These are phyloP conservation scores for Solanum bukasovii DNA, from an alignment of 257 asterid genomes.

Conservation along the genomic window DNA sequence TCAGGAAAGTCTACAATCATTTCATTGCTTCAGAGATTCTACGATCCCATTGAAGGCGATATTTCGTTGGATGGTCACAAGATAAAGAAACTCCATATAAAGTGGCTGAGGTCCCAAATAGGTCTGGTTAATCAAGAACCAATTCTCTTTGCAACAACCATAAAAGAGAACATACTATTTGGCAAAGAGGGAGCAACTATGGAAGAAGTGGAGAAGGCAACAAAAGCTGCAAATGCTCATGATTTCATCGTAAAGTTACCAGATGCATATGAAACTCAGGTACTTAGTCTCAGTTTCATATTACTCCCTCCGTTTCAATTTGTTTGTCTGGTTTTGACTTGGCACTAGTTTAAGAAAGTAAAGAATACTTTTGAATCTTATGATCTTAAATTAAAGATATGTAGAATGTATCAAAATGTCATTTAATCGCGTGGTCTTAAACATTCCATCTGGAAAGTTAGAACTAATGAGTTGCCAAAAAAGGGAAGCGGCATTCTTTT, in stretches of 20 bases:
- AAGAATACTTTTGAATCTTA: not conserved
- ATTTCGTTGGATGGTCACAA: conserved; percentile 59
- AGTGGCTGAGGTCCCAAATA: conserved; percentile 73
- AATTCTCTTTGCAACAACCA: conserved; percentile 70
- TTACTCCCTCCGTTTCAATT: not conserved
- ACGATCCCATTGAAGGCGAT: conserved; percentile 70
- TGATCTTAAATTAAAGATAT: no score
- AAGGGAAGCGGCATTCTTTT: not conserved
- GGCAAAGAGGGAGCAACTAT: conserved; percentile 65
- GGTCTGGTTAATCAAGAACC: conserved; percentile 86
- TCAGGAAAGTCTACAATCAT: conserved; percentile 70
- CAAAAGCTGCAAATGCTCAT: conserved; percentile 70
- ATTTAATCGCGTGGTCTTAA: not conserved
- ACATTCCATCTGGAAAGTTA: not conserved
- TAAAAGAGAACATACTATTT: conserved; percentile 56
- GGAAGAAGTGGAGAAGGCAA: conserved; percentile 58
- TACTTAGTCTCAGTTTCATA: conserved; percentile 10
- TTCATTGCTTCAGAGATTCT: conserved; percentile 56
- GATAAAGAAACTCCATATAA: conserved; percentile 60
- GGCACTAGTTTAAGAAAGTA: not conserved
- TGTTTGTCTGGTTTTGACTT: not conserved
- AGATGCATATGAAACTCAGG: conserved; percentile 62
- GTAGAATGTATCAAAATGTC: no score
- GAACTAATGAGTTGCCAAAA: not conserved
- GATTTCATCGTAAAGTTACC: conserved; percentile 56